These are phyloP conservation scores for Apiospora arundinis DNA, from an alignment of 2,329 filamentous ascomycete genomes.

Conservation along the genomic window DNA sequence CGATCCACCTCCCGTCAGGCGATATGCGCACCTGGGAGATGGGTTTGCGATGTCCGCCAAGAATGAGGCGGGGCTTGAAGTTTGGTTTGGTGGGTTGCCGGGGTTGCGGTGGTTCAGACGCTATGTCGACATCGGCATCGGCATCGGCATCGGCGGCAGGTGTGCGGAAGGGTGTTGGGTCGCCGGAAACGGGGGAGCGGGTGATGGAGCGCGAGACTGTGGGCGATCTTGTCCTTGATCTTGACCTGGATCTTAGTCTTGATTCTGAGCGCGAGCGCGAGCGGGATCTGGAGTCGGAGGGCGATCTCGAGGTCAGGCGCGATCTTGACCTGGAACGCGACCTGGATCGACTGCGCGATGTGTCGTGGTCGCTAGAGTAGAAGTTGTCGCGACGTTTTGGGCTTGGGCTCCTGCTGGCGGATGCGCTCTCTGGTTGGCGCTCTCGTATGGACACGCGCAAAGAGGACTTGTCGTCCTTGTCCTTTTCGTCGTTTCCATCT, in stretches of 20 bases:
- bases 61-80: constrained; percentile 72
- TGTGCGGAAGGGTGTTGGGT: constrained; percentile 30
- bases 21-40: constrained; percentile 90
- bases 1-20: constrained; percentile 87
- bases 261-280: constrained; percentile 28
- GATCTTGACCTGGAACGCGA: constrained; percentile 33
- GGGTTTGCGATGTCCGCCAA: constrained; percentile 79
- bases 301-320: constrained; percentile 29
- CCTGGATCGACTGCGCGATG: constrained; percentile 35
- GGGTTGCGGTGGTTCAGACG: constrained; percentile 38
- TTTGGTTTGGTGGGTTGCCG: constrained; percentile 64
- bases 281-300: constrained; percentile 27
- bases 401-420: constrained; percentile 32
- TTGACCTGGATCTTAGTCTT: constrained; percentile 27
- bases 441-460: constrained; percentile 40
- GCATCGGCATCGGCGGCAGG: constrained; percentile 24
- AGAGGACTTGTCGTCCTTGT: constrained; percentile 27
- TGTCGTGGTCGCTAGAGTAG: constrained; percentile 39
- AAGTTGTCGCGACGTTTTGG: constrained; percentile 33
- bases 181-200: constrained; percentile 29
- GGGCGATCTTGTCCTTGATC: constrained; percentile 31
- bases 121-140: constrained; percentile 3
- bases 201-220: constrained; percentile 29
- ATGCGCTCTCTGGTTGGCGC: constrained; percentile 33
- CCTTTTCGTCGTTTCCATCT: constrained; percentile 20